phyloP scores from a whole-genome alignment of 2,329 filamentous ascomycete species.

The Colletotrichum sp. region DNA sequence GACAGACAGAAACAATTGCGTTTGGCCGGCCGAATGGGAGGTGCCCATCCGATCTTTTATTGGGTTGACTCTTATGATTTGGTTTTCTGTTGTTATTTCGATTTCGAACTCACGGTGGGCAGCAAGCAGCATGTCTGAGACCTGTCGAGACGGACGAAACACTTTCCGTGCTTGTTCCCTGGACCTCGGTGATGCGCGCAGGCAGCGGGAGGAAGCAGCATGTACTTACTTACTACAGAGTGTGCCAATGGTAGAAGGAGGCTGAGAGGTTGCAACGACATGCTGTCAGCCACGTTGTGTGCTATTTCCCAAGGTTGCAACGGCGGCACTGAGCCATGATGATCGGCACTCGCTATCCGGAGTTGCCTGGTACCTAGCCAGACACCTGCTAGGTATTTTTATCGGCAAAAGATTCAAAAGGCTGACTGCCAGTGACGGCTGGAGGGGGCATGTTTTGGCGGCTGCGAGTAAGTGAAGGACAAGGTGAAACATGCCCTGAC shows the following conservation, averaged over 20 bases:
- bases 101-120: background rate
- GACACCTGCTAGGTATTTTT: background rate
- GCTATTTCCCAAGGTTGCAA: background rate
- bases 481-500: slow-evolving; percentile 10
- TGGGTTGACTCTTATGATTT: background rate
- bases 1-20: background rate
- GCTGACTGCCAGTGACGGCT: background rate
- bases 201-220: background rate
- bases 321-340: background rate
- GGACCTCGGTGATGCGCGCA: background rate
- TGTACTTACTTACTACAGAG: background rate
- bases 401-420: background rate
- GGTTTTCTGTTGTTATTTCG: background rate
- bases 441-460: background rate
- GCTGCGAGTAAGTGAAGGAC: background rate
- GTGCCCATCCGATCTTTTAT: background rate
- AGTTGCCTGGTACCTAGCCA: background rate
- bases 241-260: background rate
- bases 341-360: background rate
- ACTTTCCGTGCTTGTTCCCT: background rate
- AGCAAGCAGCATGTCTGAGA: background rate
- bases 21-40: background rate
- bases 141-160: background rate
- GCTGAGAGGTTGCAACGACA: background rate
- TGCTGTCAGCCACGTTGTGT: background rate